These are phyloP conservation scores for Tremella mesenterica DNA, from an alignment of 768 basidiomycete genomes.

Conservation along the genomic window DNA sequence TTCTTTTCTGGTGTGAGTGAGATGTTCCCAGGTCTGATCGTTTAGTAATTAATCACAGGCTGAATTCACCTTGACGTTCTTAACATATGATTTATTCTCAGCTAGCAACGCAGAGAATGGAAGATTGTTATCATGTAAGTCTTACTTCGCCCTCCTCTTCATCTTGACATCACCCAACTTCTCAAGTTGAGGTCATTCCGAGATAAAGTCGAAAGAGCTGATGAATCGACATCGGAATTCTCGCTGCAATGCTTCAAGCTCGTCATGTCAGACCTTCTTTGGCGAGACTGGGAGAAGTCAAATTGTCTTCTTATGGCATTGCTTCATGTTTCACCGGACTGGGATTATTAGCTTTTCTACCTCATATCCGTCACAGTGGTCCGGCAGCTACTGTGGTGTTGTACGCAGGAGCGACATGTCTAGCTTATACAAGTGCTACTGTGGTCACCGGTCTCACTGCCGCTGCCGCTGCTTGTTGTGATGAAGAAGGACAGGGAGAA, in stretches of 20 bases:
- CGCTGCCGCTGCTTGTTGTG: conserved; percentile 81
- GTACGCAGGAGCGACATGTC: conserved; percentile 62
- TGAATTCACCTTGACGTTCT: conserved; percentile 92
- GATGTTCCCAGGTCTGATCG: no score
- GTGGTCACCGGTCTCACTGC: conserved; percentile 90
- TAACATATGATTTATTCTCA: conserved; percentile 50
- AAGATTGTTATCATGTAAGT: conserved; percentile 39
- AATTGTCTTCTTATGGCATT: conserved; percentile 75
- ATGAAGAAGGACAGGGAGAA: conserved; percentile 53
- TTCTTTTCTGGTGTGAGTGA: conserved; percentile 62
- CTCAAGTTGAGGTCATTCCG: no score
- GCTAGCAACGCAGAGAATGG: conserved; percentile 43
- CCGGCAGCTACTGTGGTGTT: conserved; percentile 43
- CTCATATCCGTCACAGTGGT: conserved; percentile 52
- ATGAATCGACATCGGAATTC: conserved; percentile 66
- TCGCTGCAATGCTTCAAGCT: conserved; percentile 83
- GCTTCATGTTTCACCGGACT: conserved; percentile 64
- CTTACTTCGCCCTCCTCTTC: neutral
- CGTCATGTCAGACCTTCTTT: conserved; percentile 82
- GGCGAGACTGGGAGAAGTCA: conserved; percentile 65
- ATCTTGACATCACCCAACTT: neutral
- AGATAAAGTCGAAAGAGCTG: neutral
- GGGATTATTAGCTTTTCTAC: conserved; percentile 61
- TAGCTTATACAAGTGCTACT: conserved; percentile 91
- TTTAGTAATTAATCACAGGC: conserved; percentile 50